Conservation (phyloP, 352 stramenopile species). For the Phytophthora foliorum region DNA sequence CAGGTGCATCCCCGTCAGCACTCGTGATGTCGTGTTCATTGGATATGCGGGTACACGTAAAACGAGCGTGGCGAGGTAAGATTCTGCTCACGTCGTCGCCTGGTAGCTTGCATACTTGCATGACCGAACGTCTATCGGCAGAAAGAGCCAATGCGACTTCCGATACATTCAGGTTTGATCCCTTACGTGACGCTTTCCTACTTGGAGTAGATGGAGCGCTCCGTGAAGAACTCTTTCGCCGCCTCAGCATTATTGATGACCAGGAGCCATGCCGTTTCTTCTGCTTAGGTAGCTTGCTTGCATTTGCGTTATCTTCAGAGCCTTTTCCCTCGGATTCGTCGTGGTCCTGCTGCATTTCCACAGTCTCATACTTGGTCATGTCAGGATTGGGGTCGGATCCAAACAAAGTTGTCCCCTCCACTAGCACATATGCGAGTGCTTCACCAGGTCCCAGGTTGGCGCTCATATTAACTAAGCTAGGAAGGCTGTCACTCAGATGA, state of each 20-base stretch:
- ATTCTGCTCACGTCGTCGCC: constrained; percentile 29
- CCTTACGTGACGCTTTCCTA: constrained; percentile 11
- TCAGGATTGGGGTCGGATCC: constrained; percentile 39
- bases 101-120: constrained; percentile 46
- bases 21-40: not conserved
- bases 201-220: constrained; percentile 35
- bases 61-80: constrained; percentile 38
- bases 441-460: constrained; percentile 38
- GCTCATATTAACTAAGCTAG: constrained; percentile 61
- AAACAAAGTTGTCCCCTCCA: constrained; percentile 57
- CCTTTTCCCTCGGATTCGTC: constrained; percentile 22
- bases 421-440: constrained; percentile 54
- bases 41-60: constrained; percentile 36
- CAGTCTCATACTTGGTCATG: constrained; percentile 19
- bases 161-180: constrained; percentile 12
- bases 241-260: constrained; percentile 51
- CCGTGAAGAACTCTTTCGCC: constrained; percentile 31
- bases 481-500: constrained; percentile 45
- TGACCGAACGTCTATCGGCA: constrained; percentile 31
- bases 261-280: constrained; percentile 48
- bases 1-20: constrained; percentile 11
- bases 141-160: constrained; percentile 26
- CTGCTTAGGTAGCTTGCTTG: constrained; percentile 7
- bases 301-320: constrained; percentile 1
- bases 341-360: constrained; percentile 13